These are phyloP conservation scores for Aspergillus alliaceus DNA, from an alignment of 2,329 filamentous ascomycete genomes.

Conservation along the genomic window DNA sequence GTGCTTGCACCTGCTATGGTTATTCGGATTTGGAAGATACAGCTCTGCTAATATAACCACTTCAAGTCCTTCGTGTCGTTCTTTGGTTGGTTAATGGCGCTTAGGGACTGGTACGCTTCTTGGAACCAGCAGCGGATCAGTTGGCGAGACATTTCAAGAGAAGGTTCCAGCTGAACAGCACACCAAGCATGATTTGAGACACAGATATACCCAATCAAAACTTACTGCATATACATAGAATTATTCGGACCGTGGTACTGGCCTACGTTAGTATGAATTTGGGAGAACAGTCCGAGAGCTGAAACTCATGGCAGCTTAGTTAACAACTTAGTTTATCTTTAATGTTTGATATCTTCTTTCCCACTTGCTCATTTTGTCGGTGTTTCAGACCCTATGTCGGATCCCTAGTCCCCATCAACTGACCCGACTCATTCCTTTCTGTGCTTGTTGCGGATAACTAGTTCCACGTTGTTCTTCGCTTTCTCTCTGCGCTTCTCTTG, in stretches of 20 bases:
- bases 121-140: background rate
- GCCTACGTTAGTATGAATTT: background rate
- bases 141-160: background rate
- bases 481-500: conserved; percentile 13
- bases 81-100: background rate
- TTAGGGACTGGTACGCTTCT: background rate
- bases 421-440: background rate
- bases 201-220: conserved; percentile 19
- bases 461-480: conserved; percentile 12
- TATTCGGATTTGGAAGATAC: background rate
- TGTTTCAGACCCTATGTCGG: background rate
- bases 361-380: background rate
- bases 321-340: background rate
- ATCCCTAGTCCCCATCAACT: background rate
- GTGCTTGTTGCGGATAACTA: background rate
- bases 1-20: background rate
- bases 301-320: background rate
- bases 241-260: background rate
- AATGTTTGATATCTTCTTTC: background rate
- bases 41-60: background rate
- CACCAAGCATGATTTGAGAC: background rate
- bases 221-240: background rate
- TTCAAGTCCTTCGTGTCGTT: background rate
- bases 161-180: background rate
- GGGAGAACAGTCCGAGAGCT: background rate